Base-by-base conservation (phyloP, 345 rosid genomes). In the Hirschfeldia incana region DNA sequence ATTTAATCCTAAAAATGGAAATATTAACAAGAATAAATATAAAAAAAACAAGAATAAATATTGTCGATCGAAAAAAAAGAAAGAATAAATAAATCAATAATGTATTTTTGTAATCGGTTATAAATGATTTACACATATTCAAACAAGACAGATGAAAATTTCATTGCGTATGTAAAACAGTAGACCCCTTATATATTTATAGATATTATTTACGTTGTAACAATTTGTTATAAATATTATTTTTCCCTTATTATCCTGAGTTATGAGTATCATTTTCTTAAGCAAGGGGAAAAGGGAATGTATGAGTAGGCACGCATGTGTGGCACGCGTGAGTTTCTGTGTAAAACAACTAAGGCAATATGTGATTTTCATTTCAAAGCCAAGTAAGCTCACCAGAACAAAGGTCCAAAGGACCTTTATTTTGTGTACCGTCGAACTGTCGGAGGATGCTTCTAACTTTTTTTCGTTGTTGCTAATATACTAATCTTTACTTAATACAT, bases 221-320 rank as follows among this genome's bases (percentile, higher is more conserved):
- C 42, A 12, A 6, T 8, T 30, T 1, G 8, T 10, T 8, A n/a
- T 5, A 30, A 16, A 9, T 32, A 11, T 9, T 53, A n/a, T 53
- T 0, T 16, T 9, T 53, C 3, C 33, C 11, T 33, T 33, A 5
- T 17, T 59, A 26, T 59, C 63, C n/a, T 26, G 60, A 8, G 66
- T 30, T 33, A 30, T 26, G 34, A 12, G 6, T 26, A 67, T 42
- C 17, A 37, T 39, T 28, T 58, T 2, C n/a, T 46, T 17, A 49
- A 16, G 42, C 17, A 78, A 60, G 21, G 13, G 63, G 33, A 66
- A 78, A 63, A 15, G 0, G 1, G 28, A 15, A 8, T 58, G 63
- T 36, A 46, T 58, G 69, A 67, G 77, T 60, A 67, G 74, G 74
- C 78, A 78, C 82, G 82, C 82, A 73, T 73, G 82, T 67, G 65